Base-by-base conservation (phyloP, 202 grass and related monocot genomes). In the Dendrocalamus latiflorus region DNA sequence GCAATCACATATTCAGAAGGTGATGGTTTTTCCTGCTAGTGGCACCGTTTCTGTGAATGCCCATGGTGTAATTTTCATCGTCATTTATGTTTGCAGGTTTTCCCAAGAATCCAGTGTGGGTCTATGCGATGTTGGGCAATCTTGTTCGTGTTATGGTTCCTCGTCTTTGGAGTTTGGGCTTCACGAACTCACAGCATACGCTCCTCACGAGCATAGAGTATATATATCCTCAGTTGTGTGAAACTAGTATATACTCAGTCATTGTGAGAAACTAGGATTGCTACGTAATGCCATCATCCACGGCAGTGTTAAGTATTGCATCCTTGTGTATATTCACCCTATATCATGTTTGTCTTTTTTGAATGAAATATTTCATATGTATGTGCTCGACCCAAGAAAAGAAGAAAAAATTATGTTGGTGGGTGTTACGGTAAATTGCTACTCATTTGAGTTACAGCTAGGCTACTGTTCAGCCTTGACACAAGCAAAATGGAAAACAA, bases 91-190 rank as follows among this genome's bases (percentile, higher is more conserved):
- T 67, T 72, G 76, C 88, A 94, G 95, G 91, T 93, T 42, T 74
- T 93, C 17, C 87, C 91, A 21, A 90, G 93, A 67, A 83, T 94
- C 80, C 91, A 90, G 48, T 94, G 84, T 68, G 95, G 92, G 1
- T 84, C 88, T 43, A 82, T 84, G 34, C 84, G 78, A 77, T 91
- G 87, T 69, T 94, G 95, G 92, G 86, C 85, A 26, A 87, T 94
- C 57, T 74, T 86, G 14, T 95, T 95, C 15, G 38, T 94, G 61
- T 93, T 92, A 21, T 98, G 93, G 77, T 98, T 95, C 87, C 89
- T 98, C 41, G 85, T 88, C 12, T 95, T 98, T 81, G 91, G 91
- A 75, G 80, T 95, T 71, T 98, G 93, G 93, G 87, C 90, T 76
- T 93, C 93, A 13, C 83, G 89, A 39, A 98, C 93, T 10, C 93